Evolutionary conservation across 129 eudicot species (phyloP), one percentile per base, ranked within the genome.

Genomic region (Helichrysum umbraculigerum): DNA sequence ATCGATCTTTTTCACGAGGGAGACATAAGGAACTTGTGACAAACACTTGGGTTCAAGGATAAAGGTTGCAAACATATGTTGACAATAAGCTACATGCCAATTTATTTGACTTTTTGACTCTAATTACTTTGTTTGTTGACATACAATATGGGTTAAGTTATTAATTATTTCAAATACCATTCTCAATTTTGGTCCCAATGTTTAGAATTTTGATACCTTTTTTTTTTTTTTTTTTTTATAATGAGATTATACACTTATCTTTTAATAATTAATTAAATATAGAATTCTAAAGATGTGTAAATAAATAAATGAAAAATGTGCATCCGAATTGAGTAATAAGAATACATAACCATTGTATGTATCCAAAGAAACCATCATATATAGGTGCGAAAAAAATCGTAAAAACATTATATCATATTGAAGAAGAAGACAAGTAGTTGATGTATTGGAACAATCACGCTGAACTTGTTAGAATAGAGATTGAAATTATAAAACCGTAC

Each of bases 21-120:
- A 70, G 77, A 78, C 82, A 78, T 62, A 71, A 78, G 71, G 82
- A 78, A 60, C 77, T 73, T 71, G 72, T 60, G 82, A 78, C 71
- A 78, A 78, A 50, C 82, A 78, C 77, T 61, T 61, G 77, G 76
- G 77, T 78, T 78, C 42, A 61, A 60, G 65, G 56, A 71, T 47
- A 76, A 78, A 78, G 47, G 82, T 61, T 71, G 82, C 72, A 78
- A 71, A 12, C 76, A 61, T 70, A 44, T 70, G 71, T 78, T 78
- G 72, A 78, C 82, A 78, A 62, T 37, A 44, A 70, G 77, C 77
- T 78, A 70, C 66, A 71, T 61, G 77, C 82, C 82, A 61, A 66
- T 70, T 78, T 61, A 47, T 47, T 47, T 47, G 82, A 71, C 82
- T 78, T 78, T 78, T 61, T 22, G 58, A 22, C 63, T 50, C 57